Base-by-base conservation (phyloP, 192 early-diverging fungal species). In the Coemansia umbellata region DNA sequence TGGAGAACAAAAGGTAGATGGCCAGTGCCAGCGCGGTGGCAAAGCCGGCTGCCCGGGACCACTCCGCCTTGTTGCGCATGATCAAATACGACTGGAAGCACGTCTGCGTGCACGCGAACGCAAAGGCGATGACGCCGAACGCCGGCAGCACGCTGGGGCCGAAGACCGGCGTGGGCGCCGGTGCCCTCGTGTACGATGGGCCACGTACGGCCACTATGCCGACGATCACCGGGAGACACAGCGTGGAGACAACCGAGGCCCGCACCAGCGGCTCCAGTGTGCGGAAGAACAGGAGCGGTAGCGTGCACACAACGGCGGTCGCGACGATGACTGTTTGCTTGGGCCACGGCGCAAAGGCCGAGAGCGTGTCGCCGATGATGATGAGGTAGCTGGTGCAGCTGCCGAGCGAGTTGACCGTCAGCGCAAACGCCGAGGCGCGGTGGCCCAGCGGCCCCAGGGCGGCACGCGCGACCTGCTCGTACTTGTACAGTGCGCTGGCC, bases 71-170 rank as follows among this genome's bases (percentile, higher is more conserved):
- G 26, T 75, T 42, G 8, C 57, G 40, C 50, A 82, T 58, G 0
- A 84, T 78, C 33, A 69, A 49, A 49, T 80, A 87, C 37, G 74
- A 83, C 50, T 77, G 71, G 49, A 79, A 84, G 11, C 74, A 76
- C 19, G 82, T 80, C 47, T 87, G 85, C 18, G 82, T 58, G 27
- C 81, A 84, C 11, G 81, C 74, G 66, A 83, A 85, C 3, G 85
- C 82, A 50, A 87, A 87, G 0, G 84, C 78, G 63, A 85, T 84
- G 43, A 85, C 79, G 37, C 84, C 85, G 17, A 85, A 57, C 0
- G 84, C 81, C 0, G 83, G 78, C 42, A 87, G 51, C 21, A 83
- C 66, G 67, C 82, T 82, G 28, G 75, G 59, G 4, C 85, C 85
- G 30, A 81, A 74, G 23, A 71, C 65, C 1, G 68, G 68, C 17